Evolutionary conservation across 176 grass and related monocot genomes (phyloP), one percentile per base, ranked within the genome.

Genomic region (Poa annua): DNA sequence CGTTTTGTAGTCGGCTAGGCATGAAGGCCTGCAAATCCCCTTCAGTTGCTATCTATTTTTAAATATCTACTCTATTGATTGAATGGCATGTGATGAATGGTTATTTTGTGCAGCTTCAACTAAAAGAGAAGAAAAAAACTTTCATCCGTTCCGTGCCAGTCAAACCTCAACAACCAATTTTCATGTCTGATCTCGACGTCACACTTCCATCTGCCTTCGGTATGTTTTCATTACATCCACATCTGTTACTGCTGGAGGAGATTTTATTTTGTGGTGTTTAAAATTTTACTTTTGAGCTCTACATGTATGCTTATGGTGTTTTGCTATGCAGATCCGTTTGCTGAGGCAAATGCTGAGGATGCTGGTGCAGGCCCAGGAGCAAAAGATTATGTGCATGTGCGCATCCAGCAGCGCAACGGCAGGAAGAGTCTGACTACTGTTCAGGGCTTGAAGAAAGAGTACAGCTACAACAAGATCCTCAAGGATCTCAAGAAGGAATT

Each of bases 401-500:
- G 91, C 75, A 88, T 88, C 84, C 91, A 93, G 91, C 91, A 93
- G 49, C 91, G 91, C 88, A 93, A 93, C 82, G 91, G 91, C 60
- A 83, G 91, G 35, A 93, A 93, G 91, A 93, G 91, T 88, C 75
- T 93, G 79, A 93, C 91, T 26, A 93, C 91, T 60, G 88, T 93
- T 14, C 91, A 93, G 85, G 91, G 91, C 60, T 52, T 93, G 16
- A 90, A 90, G 85, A 90, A 93, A 76, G 91, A 93, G 48, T 93
- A 67, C 75, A 93, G 91, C 35, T 93, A 93, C 75, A 93, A 85
- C 78, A 93, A 88, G 83, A 93, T 93, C 78, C 86, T 93, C 61
- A 93, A 93, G 91, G 91, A 93, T 93, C 91, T 93, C 79, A 93
- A 93, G 72, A 93, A 90, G 75, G 91, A 93, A 71, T 93, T 93